Conservation (phyloP, 441 rosid genomes). For the Pelargonium australe region DNA sequence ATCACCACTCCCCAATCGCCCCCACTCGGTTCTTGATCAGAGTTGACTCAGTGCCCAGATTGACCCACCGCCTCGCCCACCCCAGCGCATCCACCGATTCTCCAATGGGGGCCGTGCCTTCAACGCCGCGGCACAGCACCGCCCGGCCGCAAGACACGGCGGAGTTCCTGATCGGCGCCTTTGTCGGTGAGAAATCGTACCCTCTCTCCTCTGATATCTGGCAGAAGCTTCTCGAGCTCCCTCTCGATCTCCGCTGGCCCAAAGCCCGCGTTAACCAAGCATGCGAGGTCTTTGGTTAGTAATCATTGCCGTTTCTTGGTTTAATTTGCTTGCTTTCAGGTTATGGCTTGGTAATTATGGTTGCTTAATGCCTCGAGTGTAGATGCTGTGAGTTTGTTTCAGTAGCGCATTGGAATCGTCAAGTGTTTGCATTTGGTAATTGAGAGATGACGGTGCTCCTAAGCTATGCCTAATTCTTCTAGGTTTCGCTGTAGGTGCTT, state of each 20-base stretch:
- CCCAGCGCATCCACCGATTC: background rate
- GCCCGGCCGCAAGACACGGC: constrained; percentile 50
- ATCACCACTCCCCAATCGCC: constrained; percentile 25
- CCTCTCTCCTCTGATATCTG: constrained; percentile 87
- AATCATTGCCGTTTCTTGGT: background rate
- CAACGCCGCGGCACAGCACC: constrained; percentile 49
- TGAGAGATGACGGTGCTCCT: background rate
- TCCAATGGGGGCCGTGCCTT: constrained; percentile 80
- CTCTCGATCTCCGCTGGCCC: constrained; percentile 69
- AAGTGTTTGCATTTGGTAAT: background rate
- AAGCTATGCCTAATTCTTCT: background rate
- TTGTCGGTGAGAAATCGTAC: constrained; percentile 85
- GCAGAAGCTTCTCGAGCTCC: constrained; percentile 87
- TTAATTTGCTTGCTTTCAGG: background rate
- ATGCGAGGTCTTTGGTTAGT: constrained; percentile 71
- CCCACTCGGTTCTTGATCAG: constrained; percentile 31
- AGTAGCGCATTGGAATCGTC: background rate
- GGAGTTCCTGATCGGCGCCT: constrained; percentile 63
- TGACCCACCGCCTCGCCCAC: constrained; percentile 6
- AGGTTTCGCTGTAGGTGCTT: background rate
- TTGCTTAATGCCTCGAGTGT: background rate
- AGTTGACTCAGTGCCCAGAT: constrained; percentile 31
- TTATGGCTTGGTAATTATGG: background rate
- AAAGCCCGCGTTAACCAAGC: constrained; percentile 62
- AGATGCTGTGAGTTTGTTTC: background rate